Evolutionary conservation across 192 early-diverging fungal species (phyloP).

Genomic region (Coemansia sp.): DNA sequence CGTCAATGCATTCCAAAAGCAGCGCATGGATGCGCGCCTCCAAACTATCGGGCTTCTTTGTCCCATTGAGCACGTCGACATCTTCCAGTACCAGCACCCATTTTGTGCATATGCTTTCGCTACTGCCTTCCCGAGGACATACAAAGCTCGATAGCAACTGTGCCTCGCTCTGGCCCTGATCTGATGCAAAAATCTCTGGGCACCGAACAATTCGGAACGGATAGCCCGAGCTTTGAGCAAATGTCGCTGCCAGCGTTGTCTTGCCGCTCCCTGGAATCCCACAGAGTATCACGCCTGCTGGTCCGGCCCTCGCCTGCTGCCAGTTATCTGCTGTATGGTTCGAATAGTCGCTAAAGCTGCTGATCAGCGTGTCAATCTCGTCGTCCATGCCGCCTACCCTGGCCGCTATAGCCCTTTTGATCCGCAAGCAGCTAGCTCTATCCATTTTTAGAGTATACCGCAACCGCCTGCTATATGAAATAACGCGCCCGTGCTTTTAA

Average conservation of each 20-base stretch:
- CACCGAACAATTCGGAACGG: constrained; percentile 33
- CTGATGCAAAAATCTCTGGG: constrained; percentile 44
- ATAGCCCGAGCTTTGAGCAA: constrained; percentile 25
- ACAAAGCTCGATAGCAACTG: constrained; percentile 30
- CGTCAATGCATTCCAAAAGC: constrained; percentile 38
- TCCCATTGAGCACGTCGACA: constrained; percentile 43
- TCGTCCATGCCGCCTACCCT: constrained; percentile 41
- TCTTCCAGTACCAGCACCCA: constrained; percentile 45
- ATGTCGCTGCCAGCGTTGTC: constrained; percentile 33
- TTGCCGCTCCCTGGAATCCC: constrained; percentile 51
- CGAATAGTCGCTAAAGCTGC: constrained; percentile 24
- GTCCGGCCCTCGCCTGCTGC: constrained; percentile 4
- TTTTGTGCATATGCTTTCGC: neutral
- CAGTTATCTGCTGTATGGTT: neutral
- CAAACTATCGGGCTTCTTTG: constrained; percentile 26
- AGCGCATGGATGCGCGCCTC: constrained; percentile 48
- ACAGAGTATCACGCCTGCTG: constrained; percentile 38
- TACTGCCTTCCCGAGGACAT: neutral
- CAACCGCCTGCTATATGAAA: neutral
- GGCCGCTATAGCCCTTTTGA: constrained; percentile 7
- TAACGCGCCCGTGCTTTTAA: too few relatives aligned
- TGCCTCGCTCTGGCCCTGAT: constrained; percentile 46
- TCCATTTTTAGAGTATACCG: neutral
- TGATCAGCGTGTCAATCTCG: constrained; percentile 30
- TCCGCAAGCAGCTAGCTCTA: neutral